Base-by-base conservation (phyloP, 2,329 filamentous ascomycete genomes). In the Ceratocystis lukuohia region DNA sequence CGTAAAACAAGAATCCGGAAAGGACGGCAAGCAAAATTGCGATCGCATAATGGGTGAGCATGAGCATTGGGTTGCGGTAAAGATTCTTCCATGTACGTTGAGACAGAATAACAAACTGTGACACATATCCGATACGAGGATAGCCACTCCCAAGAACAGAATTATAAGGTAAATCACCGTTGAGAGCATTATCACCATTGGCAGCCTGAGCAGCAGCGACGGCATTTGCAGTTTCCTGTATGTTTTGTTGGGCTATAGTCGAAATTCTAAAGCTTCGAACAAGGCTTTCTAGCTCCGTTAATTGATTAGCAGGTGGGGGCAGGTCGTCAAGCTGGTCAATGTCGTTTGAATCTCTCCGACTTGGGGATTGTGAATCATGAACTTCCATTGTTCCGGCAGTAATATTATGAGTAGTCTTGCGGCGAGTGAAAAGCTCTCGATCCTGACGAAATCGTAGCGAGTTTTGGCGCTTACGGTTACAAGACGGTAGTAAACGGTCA, bases 31-130 rank as follows among this genome's bases (percentile, higher is more conserved):
- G 83, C 0, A 97, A 78, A 68, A 99, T 97, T 6, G 94, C 91
- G 70, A 96, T 97, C 46, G 94, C 94, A 74, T 97, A 99, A 76
- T 99, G 94, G 0, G 92, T 96, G 67, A 99, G 83, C 94, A 99
- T 99, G 68, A 99, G 80, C 84, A 97, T 92, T 1, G 94, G 94
- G 74, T 99, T 96, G 67, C 94, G 87, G 78, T 99, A 97, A 5
- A 99, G 81, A 73, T 99, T 99, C 73, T 89, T 91, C 93, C 93
- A 99, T 0, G 94, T 99, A 59, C 94, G 85, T 71, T 86, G 83
- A 0, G 93, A 96, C 12, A 99, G 80, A 71, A 99, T 96, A 65
- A 87, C 73, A 75, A 99, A 97, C 75, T 99, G 94, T 56, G 87
- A 82, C 7, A 82, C 72, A 70, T 92, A 86, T 61, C 93, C 86